Evolutionary conservation across 768 basidiomycete genomes (phyloP), one percentile per base, ranked within the genome.

Genomic region (Pleurotus cornucopiae): DNA sequence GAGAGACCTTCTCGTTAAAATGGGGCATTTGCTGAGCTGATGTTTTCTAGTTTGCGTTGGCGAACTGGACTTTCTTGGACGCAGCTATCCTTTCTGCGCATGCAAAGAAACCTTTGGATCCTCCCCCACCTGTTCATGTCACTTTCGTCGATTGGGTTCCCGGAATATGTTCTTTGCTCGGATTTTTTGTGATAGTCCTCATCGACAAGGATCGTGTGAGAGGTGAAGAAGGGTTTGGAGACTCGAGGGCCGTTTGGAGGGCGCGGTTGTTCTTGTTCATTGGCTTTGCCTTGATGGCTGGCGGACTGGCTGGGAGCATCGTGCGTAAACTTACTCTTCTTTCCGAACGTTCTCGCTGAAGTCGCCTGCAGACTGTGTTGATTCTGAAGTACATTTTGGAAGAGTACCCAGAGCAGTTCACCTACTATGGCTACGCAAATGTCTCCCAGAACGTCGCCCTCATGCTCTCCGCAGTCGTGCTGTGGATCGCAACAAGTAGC

Each of bases 111-210:
- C 89, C 91, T 2, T 88, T 88, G 2, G 79, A 87, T 62, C 77
- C 84, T 51, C 81, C 84, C 0, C 68, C 74, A 0, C 79, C 80
- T 7, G 79, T 81, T 0, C 93, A 93, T 64, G 91, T 99, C 68
- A 75, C 81, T 11, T 97, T 98, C 67, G 85, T 93, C 55, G 97
- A 98, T 76, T 99, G 97, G 97, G 76, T 97, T n/a, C 94, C 96
- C 0, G 96, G 95, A 18, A 84, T 98, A 62, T 94, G 88, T 71
- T 93, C 92, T 5, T 81, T 97, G 26, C 73, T 98, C 11, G 97
- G 96, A 16, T 94, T 95, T 79, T 71, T 98, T 60, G 78, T 97
- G 70, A 85, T 96, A 72, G 94, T 94, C 70, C 69, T 97, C 56
- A 94, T 98, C 64, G 94, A 99, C 76, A 98, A 98, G 75, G 89